Evolutionary conservation across 208 protist genomes (phyloP).

Genomic region (Trypanosoma avium): DNA sequence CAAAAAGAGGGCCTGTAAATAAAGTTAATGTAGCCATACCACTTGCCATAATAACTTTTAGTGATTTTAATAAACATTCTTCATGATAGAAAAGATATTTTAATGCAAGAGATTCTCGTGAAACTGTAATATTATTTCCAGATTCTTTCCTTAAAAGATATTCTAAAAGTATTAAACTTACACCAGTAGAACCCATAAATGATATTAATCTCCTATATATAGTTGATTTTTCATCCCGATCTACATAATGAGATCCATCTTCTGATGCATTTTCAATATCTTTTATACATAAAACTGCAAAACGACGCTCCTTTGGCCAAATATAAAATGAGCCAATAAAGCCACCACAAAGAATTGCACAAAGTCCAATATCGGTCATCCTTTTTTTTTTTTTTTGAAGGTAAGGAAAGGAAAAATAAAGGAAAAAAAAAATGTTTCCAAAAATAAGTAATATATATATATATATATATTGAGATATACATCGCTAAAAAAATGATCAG

Average conservation of each 20-base stretch:
- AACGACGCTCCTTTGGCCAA: constrained; percentile 49
- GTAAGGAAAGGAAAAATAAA: constrained; percentile 5
- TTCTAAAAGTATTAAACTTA: constrained; percentile 23
- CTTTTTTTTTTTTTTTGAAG: not conserved
- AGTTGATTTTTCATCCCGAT: constrained; percentile 38
- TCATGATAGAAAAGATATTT: not conserved
- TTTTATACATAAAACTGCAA: constrained; percentile 23
- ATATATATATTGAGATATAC: no score
- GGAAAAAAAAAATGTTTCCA: constrained; percentile 21
- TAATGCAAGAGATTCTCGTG: constrained; percentile 2
- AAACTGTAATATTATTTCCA: not conserved
- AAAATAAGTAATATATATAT: no score
- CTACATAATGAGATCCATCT: constrained; percentile 32
- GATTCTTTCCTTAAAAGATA: constrained; percentile 6
- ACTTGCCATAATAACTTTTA: constrained; percentile 10
- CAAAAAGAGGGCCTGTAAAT: constrained; percentile 42
- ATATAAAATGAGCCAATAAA: constrained; percentile 70
- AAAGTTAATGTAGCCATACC: constrained; percentile 37
- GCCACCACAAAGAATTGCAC: constrained; percentile 26
- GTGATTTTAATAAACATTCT: not conserved
- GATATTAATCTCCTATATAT: constrained; percentile 44
- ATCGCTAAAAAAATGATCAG: no score
- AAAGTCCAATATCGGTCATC: constrained; percentile 37
- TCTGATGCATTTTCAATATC: constrained; percentile 37
- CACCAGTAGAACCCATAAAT: constrained; percentile 14